Evolutionary conservation across 306 rosid species (phyloP).

Genomic region (Castanea crenata): DNA sequence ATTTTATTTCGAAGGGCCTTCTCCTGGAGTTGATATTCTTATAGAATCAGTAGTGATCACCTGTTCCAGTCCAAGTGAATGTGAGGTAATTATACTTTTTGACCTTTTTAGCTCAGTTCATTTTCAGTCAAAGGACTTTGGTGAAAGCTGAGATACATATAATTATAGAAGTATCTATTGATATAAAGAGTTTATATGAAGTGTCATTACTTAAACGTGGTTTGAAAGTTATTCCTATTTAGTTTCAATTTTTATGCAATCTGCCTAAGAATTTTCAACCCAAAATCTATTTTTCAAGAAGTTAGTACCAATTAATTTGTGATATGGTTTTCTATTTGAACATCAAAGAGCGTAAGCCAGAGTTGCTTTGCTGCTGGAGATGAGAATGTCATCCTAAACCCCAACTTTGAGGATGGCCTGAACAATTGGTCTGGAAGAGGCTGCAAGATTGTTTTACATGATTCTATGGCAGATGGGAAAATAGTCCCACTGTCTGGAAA

Average conservation of each 20-base stretch:
- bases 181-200: neutral
- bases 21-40: constrained; percentile 73
- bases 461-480: constrained; percentile 76
- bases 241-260: neutral
- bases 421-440: constrained; percentile 94
- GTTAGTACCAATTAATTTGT: constrained; percentile 10
- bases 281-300: neutral
- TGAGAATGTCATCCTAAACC: constrained; percentile 61
- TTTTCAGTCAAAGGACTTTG: neutral
- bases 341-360: constrained; percentile 33
- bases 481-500: constrained; percentile 70
- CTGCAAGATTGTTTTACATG: constrained; percentile 74
- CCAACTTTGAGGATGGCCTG: constrained; percentile 74
- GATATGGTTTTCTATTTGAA: constrained; percentile 10
- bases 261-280: neutral
- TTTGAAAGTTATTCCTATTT: neutral
- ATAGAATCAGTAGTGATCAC: constrained; percentile 57
- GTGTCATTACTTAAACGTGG: neutral
- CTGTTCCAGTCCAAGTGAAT: constrained; percentile 43
- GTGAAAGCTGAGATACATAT: neutral
- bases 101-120: neutral
- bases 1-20: constrained; percentile 93
- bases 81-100: constrained; percentile 35
- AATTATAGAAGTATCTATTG: neutral
- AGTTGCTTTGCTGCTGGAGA: constrained; percentile 37